Percentiles rank a stretch among this genome's conserved stretches.
Conservation (phyloP, 768 basidiomycete genomes). For the Pholiota molesta region DNA sequence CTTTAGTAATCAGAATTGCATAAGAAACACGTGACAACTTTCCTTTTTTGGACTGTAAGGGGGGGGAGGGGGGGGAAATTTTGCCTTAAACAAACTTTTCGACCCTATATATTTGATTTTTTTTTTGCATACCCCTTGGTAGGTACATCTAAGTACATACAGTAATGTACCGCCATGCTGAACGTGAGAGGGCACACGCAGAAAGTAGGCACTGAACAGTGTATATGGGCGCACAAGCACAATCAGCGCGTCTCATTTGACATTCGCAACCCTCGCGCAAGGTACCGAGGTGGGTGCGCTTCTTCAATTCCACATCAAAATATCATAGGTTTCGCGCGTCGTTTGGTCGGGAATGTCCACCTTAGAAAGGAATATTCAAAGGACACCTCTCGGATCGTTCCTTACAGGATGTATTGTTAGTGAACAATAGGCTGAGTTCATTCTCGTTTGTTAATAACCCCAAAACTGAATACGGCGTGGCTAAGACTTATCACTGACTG, state of each 20-base stretch:
- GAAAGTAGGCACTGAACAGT: too few relatives aligned
- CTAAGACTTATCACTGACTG: not conserved
- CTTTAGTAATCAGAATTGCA: too few relatives aligned
- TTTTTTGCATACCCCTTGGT: too few relatives aligned
- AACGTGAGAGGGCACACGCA: not conserved
- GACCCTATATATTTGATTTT: too few relatives aligned
- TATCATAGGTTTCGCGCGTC: not conserved
- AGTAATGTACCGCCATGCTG: not conserved
- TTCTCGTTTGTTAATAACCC: not conserved
- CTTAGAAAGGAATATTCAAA: constrained; percentile 20
- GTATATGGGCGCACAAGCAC: too few relatives aligned
- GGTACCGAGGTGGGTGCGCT: not conserved
- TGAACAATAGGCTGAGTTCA: not conserved
- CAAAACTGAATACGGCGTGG: not conserved
- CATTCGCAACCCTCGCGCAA: not conserved
- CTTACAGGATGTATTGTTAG: not conserved
- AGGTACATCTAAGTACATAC: too few relatives aligned
- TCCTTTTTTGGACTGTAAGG: too few relatives aligned
- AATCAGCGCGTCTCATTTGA: not conserved
- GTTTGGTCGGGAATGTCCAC: constrained; percentile 13
- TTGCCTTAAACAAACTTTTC: too few relatives aligned
- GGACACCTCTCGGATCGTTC: not conserved
- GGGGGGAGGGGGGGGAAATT: too few relatives aligned
- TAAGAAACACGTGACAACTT: too few relatives aligned
- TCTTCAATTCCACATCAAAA: not conserved